Percentiles rank a stretch among this genome's conserved stretches.
phyloP scores from a whole-genome alignment of 116 monocot genomes.

The Dioscorea cayenensis region DNA sequence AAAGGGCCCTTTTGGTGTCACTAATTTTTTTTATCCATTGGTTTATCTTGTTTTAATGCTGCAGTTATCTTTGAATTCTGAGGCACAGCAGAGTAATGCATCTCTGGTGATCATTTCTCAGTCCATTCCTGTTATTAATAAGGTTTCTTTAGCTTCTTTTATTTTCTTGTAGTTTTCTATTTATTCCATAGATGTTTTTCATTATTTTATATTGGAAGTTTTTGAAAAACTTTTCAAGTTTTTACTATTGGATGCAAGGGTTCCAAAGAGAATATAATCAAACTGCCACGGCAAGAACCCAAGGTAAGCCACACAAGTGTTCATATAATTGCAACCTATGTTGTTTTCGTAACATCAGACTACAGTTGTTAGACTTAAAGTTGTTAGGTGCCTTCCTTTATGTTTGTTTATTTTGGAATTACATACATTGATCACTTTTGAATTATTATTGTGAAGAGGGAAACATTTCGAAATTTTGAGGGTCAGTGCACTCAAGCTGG shows the following conservation, averaged over 20 bases:
- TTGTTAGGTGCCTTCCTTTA: background rate
- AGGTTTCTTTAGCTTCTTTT: conserved; percentile 13
- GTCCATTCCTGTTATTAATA: conserved; percentile 1
- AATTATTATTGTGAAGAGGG: conserved; percentile 10
- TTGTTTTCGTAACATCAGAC: background rate
- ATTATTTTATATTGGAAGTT: background rate
- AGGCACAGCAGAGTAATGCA: background rate
- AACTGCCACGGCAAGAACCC: conserved; percentile 7
- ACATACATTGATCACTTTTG: background rate
- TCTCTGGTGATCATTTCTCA: conserved; percentile 1
- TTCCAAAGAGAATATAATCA: conserved; percentile 25
- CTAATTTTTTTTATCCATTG: background rate
- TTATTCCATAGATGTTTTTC: background rate
- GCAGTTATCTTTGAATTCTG: conserved; percentile 26
- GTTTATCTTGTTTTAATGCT: background rate
- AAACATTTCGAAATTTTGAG: background rate
- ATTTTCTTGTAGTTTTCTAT: background rate
- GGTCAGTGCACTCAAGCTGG: conserved; percentile 1
- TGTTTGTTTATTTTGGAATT: background rate
- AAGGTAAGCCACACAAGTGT: conserved; percentile 12
- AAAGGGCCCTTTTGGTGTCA: background rate
- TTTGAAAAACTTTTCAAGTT: no score
- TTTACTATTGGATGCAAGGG: conserved; percentile 16
- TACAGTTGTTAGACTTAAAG: background rate
- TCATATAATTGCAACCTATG: background rate